Evolutionary conservation across 2,329 filamentous ascomycete genomes (phyloP), one percentile per base, ranked within the genome.

Genomic region (Tolypocladium guangdongense): DNA sequence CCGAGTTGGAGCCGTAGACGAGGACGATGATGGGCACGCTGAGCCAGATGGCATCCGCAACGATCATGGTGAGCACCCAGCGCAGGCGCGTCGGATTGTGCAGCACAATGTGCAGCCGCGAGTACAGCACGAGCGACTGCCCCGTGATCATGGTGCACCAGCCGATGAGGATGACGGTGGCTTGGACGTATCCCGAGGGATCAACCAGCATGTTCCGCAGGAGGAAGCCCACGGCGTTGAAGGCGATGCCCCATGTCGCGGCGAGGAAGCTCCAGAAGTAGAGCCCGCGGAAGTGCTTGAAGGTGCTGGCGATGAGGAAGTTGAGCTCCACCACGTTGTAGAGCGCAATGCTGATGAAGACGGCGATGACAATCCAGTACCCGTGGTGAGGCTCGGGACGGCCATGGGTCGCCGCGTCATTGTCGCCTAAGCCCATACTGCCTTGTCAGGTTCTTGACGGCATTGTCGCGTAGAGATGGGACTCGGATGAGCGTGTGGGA

Each of bases 71-170:
- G 3, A 83, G 69, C 0, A 81, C 75, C 24, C 71, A 69, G 2
- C 71, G 72, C 1, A 84, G 69, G 2, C 76, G 64, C 2, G 66
- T 65, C 27, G 73, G 57, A 68, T 80, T 77, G 16, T 74, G 74
- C 16, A 81, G 69, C 18, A 85, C 73, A 3, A 86, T 71, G 59
- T 84, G 80, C 1, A 85, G 70, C 1, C 82, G 74, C 1, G 80
- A 84, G 66, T 81, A 86, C 1, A 86, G 68, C 2, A 85, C 81
- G 20, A 84, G 60, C 0, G 77, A 77, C 62, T 84, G 80, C 0
- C 81, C 82, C 0, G 80, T 82, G 0, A 84, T 74, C 78, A 84
- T 82, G 1, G 61, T 56, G n/a, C 60, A 63, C 65, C 67, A 69
- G 2, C 64, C 64, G 24, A 63, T 55, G n/a, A 65, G 55, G 10